These are phyloP conservation scores for Pichia rugopelliculosa DNA, from an alignment of 805 yeast genomes.

Conservation along the genomic window DNA sequence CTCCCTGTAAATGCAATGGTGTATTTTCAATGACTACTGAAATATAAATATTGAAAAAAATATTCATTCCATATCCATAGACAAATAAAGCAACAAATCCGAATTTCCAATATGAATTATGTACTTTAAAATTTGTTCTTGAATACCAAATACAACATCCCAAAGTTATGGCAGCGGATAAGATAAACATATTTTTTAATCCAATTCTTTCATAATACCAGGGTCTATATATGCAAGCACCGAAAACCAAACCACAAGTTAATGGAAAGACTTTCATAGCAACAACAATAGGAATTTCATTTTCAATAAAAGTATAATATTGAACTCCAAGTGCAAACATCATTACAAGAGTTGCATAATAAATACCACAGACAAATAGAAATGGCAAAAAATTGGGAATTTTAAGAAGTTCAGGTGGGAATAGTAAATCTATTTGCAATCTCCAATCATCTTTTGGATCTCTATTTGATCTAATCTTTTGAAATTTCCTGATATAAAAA, in stretches of 20 bases:
- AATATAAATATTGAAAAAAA: constrained; percentile 30
- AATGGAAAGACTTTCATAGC: constrained; percentile 32
- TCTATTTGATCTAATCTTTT: constrained; percentile 3
- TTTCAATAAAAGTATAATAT: constrained; percentile 24
- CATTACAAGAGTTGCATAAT: constrained; percentile 9
- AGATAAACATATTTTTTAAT: constrained; percentile 13
- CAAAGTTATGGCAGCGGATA: constrained; percentile 9
- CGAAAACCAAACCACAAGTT: constrained; percentile 25
- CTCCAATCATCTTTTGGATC: constrained; percentile 12
- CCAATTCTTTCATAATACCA: constrained; percentile 16
- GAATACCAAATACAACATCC: constrained; percentile 19
- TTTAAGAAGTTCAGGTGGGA: constrained; percentile 16
- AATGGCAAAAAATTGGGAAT: constrained; percentile 18
- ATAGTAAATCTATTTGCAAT: constrained; percentile 14
- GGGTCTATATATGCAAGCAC: constrained; percentile 19
- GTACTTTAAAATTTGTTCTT: constrained; percentile 10
- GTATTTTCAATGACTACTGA: constrained; percentile 23
- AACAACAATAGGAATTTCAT: constrained; percentile 28
- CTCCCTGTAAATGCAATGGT: constrained; percentile 17
- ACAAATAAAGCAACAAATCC: constrained; percentile 21
- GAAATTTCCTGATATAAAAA: constrained; percentile 12
- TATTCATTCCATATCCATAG: constrained; percentile 18
- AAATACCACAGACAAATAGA: constrained; percentile 7
- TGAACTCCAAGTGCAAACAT: constrained; percentile 10
- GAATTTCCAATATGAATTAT: constrained; percentile 20